Evolutionary conservation across 495 filamentous ascomycete species (phyloP), one percentile per base, ranked within the genome.

Genomic region (Physcia stellaris): DNA sequence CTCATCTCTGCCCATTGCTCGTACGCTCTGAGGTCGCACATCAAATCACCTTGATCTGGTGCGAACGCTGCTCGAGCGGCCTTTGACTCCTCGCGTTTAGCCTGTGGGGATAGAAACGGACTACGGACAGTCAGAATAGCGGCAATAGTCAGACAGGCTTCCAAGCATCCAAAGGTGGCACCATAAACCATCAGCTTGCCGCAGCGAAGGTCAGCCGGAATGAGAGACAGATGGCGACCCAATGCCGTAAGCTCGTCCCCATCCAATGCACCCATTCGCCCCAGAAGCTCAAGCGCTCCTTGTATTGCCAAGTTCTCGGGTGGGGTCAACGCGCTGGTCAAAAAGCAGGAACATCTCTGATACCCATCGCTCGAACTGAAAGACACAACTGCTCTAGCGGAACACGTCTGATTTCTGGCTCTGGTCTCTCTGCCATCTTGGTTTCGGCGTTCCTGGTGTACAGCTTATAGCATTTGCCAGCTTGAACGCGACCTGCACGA

Each of bases 111-210:
- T 9, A 93, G 57, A 55, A 98, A 96, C 1, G 92, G 90, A 40
- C 72, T 79, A 44, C 75, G 79, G 23, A 82, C 74, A 27, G 85
- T 93, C 4, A 96, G 67, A 32, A 94, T 90, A 15, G 85, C 78
- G 1, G 90, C 79, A 46, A 98, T 86, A n/a, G 80, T 85, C 39
- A 96, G 66, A 45, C 79, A 83, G 30, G 87, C 70, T 47, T 93
- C 83, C 12, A 96, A 75, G 47, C 86, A 94, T 15, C 81, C 80
- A 51, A 98, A 96, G 30, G 86, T 49, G 2, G 85, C 80, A 12
- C 90, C 92, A 47, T 92, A 94, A 12, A 98, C 85, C 73, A 98
- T 82, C 6, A 98, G 71, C 57, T 98, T 98, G 15, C 80, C 81
- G 55, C 84, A 94, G 9, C 92, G 76, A 19, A 98, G 64, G 46